phyloP scores from a whole-genome alignment of 768 basidiomycete genomes.

The Panaeolus cyanescens region DNA sequence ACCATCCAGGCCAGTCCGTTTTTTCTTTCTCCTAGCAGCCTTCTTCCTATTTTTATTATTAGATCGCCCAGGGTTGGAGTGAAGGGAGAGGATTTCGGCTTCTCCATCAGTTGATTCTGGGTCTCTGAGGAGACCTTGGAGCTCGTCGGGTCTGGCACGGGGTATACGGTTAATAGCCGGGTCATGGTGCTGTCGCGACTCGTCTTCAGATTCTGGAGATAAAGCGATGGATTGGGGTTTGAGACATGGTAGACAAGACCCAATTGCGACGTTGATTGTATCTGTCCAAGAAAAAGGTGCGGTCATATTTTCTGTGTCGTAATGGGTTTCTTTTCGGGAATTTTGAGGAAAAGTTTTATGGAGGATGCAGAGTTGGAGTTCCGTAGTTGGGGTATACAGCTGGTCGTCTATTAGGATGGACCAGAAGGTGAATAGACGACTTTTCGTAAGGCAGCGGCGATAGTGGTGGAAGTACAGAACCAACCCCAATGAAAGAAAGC shows the following conservation, averaged over 20 bases:
- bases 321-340: background rate
- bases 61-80: constrained; percentile 56
- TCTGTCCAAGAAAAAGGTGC: constrained; percentile 60
- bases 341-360: no score
- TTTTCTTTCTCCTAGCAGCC: constrained; percentile 30
- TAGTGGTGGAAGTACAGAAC: background rate
- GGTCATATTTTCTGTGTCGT: constrained; percentile 28
- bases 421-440: no score
- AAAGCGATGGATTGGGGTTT: constrained; percentile 20
- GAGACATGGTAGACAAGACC: constrained; percentile 64
- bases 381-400: background rate
- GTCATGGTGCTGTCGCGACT: constrained; percentile 24
- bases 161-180: constrained; percentile 32
- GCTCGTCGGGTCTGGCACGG: constrained; percentile 38
- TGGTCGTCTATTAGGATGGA: background rate
- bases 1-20: constrained; percentile 18
- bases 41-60: constrained; percentile 26
- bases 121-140: constrained; percentile 40
- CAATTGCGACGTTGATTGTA: constrained; percentile 55
- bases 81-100: constrained; percentile 63
- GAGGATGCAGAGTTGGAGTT: no score
- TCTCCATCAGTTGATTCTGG: constrained; percentile 50
- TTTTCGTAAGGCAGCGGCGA: background rate
- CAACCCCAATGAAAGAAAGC: background rate
- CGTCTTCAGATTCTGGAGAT: constrained; percentile 15